These are phyloP conservation scores for Echeveria elegans DNA, from an alignment of 164 flowering plant genomes.

Conservation along the genomic window DNA sequence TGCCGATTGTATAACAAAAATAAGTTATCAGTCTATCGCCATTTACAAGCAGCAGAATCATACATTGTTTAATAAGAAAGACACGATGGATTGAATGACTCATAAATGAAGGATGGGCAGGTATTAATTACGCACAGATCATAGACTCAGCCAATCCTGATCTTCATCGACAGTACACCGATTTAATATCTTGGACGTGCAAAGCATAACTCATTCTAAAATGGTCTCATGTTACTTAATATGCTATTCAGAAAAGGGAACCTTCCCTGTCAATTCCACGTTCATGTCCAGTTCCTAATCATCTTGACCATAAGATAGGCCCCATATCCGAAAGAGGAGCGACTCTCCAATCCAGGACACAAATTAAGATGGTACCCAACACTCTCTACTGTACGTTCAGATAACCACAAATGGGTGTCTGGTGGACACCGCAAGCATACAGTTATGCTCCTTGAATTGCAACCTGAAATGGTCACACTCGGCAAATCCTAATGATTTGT, in stretches of 20 bases:
- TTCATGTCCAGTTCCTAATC: too few species aligned
- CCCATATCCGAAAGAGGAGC: too few species aligned
- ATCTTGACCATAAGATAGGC: too few species aligned
- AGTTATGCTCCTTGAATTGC: background rate
- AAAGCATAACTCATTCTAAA: too few species aligned
- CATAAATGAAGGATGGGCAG: background rate
- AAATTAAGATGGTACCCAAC: background rate
- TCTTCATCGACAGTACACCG: too few species aligned
- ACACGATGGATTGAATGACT: background rate
- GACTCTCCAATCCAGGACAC: background rate
- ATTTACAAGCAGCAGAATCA: background rate
- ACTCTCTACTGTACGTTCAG: background rate
- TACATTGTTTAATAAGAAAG: too few species aligned
- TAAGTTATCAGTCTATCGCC: background rate
- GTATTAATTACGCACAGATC: too few species aligned
- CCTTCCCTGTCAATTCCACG: background rate
- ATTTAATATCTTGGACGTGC: too few species aligned
- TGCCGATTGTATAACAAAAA: slow-evolving; percentile 25
- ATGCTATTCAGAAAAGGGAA: background rate
- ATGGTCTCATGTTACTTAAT: too few species aligned
- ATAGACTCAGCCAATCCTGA: background rate
- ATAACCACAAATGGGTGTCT: background rate
- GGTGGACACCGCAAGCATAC: background rate
- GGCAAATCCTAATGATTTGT: too few species aligned
- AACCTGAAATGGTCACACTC: background rate